Evolutionary conservation across 257 asterid genomes (phyloP).

Genomic region (Thymus mandschuricus): DNA sequence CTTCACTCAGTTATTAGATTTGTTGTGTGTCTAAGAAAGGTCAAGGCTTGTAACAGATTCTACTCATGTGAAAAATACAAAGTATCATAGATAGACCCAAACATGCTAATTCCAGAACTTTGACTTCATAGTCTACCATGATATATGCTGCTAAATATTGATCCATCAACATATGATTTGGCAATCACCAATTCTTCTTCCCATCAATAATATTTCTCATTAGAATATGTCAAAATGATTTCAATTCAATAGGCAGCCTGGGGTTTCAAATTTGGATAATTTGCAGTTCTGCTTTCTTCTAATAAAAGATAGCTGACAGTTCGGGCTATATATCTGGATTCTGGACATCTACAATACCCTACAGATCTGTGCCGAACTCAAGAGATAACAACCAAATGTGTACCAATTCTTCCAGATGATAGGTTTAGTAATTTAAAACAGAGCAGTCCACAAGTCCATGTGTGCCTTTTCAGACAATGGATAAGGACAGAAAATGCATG

Average conservation of each 20-base stretch:
- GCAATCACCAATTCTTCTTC: background rate
- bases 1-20: constrained; percentile 6
- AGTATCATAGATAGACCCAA: background rate
- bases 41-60: background rate
- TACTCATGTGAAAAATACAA: background rate
- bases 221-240: background rate
- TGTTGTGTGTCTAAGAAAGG: constrained; percentile 1
- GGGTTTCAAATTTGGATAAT: background rate
- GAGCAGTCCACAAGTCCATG: too few relatives aligned
- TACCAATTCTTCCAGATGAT: too few relatives aligned
- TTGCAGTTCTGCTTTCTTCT: background rate
- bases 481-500: too few relatives aligned
- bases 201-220: background rate
- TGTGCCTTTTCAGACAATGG: too few relatives aligned
- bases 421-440: too few relatives aligned
- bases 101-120: background rate
- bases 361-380: too few relatives aligned
- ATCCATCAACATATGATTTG: background rate
- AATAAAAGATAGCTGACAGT: background rate
- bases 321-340: background rate
- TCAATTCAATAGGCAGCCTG: background rate
- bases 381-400: too few relatives aligned
- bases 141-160: background rate
- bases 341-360: background rate
- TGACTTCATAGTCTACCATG: background rate